Percentiles rank a stretch among this genome's conserved stretches.
These are phyloP conservation scores for Ascoidea asiatica DNA, from an alignment of 805 yeast species.

Conservation along the genomic window DNA sequence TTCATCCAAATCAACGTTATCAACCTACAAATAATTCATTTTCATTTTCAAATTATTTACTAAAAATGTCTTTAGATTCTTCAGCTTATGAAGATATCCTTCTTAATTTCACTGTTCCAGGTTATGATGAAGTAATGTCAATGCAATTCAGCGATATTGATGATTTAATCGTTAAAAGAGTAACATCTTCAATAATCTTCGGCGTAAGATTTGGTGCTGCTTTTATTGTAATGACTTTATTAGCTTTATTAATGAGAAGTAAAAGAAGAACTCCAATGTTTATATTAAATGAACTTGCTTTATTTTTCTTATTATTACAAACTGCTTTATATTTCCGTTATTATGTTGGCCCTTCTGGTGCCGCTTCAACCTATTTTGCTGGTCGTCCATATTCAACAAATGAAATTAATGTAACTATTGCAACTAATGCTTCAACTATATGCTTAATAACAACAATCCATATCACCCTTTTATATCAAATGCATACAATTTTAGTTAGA, in stretches of 20 bases:
- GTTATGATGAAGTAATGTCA: slow-evolving; percentile 20
- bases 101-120: slow-evolving; percentile 27
- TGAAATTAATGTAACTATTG: slow-evolving; percentile 39
- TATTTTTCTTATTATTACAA: slow-evolving; percentile 43
- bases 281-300: slow-evolving; percentile 50
- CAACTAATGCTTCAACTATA: slow-evolving; percentile 46
- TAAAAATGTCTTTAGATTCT: background rate
- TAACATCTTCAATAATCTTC: slow-evolving; percentile 30
- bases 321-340: slow-evolving; percentile 46
- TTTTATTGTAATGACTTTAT: slow-evolving; percentile 27
- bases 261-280: slow-evolving; percentile 56
- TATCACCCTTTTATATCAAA: slow-evolving; percentile 56
- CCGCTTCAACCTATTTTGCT: slow-evolving; percentile 34
- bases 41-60: no score
- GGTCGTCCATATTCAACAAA: slow-evolving; percentile 20
- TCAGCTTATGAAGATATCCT: slow-evolving; percentile 13
- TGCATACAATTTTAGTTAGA: slow-evolving; percentile 53
- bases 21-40: no score
- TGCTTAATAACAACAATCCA: slow-evolving; percentile 50
- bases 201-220: slow-evolving; percentile 51
- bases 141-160: slow-evolving; percentile 31
- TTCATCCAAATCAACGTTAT: no score
- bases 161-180: slow-evolving; percentile 17
- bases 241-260: slow-evolving; percentile 33
- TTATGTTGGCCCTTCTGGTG: slow-evolving; percentile 35